Percentiles rank a stretch among this genome's conserved stretches.
These are phyloP conservation scores for Lathyrus aphaca DNA, from an alignment of 306 rosid species.

Conservation along the genomic window DNA sequence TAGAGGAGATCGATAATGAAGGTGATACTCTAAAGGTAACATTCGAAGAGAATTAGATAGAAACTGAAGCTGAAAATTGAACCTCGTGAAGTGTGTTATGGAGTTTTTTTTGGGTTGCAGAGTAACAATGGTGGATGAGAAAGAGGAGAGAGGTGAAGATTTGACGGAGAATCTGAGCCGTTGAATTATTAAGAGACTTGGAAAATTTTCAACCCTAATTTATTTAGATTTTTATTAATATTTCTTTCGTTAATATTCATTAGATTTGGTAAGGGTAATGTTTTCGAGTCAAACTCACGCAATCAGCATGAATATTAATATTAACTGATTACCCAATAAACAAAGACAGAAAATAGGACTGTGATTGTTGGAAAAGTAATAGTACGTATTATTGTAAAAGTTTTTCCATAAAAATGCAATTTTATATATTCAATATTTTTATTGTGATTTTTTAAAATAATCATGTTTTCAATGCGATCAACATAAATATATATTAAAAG, in stretches of 20 bases:
- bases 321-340: no score
- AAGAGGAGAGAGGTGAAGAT: constrained; percentile 23
- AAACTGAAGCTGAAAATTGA: constrained; percentile 35
- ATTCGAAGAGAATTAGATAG: constrained; percentile 43
- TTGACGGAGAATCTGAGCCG: constrained; percentile 44
- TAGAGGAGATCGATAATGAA: constrained; percentile 53
- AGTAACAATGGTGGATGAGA: constrained; percentile 31
- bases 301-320: no score
- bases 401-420: no score
- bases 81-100: constrained; percentile 26
- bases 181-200: constrained; percentile 40
- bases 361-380: no score
- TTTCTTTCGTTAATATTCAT: background rate
- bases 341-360: no score
- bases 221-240: background rate
- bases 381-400: no score
- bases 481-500: no score
- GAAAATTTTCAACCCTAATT: background rate
- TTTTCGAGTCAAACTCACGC: no score
- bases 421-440: no score
- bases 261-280: no score
- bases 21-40: constrained; percentile 62
- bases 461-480: no score
- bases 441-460: no score
- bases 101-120: constrained; percentile 23